A percentile compares a stretch with the other conserved stretches of the same genome.
Conservation (phyloP, 306 rosid genomes). For the Begonia loranthoides region DNA sequence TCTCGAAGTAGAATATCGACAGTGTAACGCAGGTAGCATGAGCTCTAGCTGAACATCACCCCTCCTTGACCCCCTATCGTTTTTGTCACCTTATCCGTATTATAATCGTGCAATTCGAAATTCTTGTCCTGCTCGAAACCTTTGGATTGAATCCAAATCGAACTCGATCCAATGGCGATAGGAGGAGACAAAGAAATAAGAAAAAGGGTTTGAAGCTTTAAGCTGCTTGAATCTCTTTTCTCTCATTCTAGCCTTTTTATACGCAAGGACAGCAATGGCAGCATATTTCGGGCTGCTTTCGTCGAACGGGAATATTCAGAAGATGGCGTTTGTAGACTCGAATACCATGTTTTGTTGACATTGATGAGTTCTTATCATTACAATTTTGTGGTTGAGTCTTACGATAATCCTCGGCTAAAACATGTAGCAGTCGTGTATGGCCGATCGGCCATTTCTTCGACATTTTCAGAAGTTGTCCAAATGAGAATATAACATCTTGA, state of each 20-base stretch:
- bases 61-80: slow-evolving; percentile 39
- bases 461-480: background rate
- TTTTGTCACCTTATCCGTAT: slow-evolving; percentile 48
- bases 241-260: background rate
- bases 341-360: too few species aligned
- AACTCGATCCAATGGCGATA: background rate
- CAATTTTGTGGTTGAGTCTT: too few species aligned
- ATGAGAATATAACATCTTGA: background rate
- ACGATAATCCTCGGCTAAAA: too few species aligned
- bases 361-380: too few species aligned
- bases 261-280: background rate
- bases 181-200: background rate
- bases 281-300: background rate
- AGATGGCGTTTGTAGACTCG: background rate
- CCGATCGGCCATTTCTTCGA: background rate
- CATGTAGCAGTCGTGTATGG: background rate
- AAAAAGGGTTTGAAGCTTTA: background rate
- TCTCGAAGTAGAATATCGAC: slow-evolving; percentile 37
- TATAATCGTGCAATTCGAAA: background rate
- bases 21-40: slow-evolving; percentile 53
- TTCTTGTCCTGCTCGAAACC: background rate
- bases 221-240: background rate
- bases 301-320: background rate
- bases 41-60: slow-evolving; percentile 53
- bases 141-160: background rate